A percentile compares a stretch with the other conserved stretches of the same genome.
Conservation (phyloP, 192 early-diverging fungal genomes). For the Gaertneriomyces sp. region DNA sequence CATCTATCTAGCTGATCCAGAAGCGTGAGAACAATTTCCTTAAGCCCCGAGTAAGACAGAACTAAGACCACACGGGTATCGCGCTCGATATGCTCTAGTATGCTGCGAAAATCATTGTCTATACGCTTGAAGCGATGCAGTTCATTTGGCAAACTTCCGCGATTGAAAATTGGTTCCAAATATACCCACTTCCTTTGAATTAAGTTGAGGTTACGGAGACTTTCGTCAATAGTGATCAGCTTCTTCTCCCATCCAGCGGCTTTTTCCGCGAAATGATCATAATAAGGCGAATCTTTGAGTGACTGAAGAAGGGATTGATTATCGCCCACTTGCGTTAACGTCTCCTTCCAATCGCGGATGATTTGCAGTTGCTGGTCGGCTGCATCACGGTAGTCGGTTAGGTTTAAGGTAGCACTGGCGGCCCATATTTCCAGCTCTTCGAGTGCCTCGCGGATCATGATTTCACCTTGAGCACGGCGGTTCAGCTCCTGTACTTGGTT, state of each 20-base stretch:
- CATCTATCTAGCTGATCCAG: constrained; percentile 58
- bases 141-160: constrained; percentile 51
- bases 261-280: constrained; percentile 53
- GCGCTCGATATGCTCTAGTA: constrained; percentile 36
- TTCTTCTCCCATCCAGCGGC: constrained; percentile 49
- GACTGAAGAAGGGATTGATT: constrained; percentile 56
- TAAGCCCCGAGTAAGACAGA: constrained; percentile 35
- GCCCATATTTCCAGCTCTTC: constrained; percentile 61
- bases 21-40: constrained; percentile 39
- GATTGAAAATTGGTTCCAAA: constrained; percentile 59
- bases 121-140: constrained; percentile 48
- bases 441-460: constrained; percentile 55
- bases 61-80: constrained; percentile 48
- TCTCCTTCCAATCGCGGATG: constrained; percentile 60
- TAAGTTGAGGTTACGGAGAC: constrained; percentile 46
- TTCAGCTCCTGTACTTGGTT: constrained; percentile 55
- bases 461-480: constrained; percentile 53
- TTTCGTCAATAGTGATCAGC: constrained; percentile 48
- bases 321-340: constrained; percentile 56
- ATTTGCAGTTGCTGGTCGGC: constrained; percentile 42
- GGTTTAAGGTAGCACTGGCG: constrained; percentile 44
- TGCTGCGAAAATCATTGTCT: constrained; percentile 49
- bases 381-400: constrained; percentile 50
- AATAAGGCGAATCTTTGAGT: constrained; percentile 59
- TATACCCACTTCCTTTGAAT: constrained; percentile 60